Base-by-base conservation (phyloP, 139 green algal genomes). In the Coelastrella sp. region DNA sequence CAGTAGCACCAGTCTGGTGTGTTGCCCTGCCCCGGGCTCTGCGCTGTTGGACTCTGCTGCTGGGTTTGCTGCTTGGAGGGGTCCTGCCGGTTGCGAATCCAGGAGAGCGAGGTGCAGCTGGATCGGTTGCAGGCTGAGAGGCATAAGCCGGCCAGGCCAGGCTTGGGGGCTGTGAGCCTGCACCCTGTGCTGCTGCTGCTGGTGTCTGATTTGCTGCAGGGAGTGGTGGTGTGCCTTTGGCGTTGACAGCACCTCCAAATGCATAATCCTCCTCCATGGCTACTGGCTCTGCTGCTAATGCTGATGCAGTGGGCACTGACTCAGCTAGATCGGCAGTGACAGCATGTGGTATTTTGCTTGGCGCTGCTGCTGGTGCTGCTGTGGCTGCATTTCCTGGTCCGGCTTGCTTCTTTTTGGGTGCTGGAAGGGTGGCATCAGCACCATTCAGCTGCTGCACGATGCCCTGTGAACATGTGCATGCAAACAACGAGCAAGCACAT, bases 201-300 rank as follows among this genome's bases (percentile, higher is more conserved):
- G n/a, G n/a, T 59, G 59, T 70, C 24, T 59, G 24, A 25, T n/a
- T 22, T 24, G 58, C 19, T 58, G 75, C 7, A n/a, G 75, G 14
- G 24, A 58, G 75, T 12, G 75, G 27, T 82, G 24, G 56, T 9
- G 27, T 61, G 35, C 27, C 76, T 86, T 73, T 60, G n/a, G 25
- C 19, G 59, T 20, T 20, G 81, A 25, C 74, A 22, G 9, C 5
- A 20, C 20, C 57, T 70, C 56, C 57, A 56, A 70, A 57, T 35
- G 17, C 59, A 57, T 59, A 58, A 25, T 86, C 81, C 17, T 86
- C 81, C 24, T 86, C 81, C 81, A 86, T 86, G 22, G 59, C 81
- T 74, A 60, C 81, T 75, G 81, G 81, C 81, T 86, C 81, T 75
- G 60, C 56, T 49, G 59, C 59, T 15, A 24, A 22, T 86, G 81